Percentiles rank a stretch among this genome's conserved stretches.
These are phyloP conservation scores for Colletotrichum sp. DNA, from an alignment of 2,329 filamentous ascomycete species.

Conservation along the genomic window DNA sequence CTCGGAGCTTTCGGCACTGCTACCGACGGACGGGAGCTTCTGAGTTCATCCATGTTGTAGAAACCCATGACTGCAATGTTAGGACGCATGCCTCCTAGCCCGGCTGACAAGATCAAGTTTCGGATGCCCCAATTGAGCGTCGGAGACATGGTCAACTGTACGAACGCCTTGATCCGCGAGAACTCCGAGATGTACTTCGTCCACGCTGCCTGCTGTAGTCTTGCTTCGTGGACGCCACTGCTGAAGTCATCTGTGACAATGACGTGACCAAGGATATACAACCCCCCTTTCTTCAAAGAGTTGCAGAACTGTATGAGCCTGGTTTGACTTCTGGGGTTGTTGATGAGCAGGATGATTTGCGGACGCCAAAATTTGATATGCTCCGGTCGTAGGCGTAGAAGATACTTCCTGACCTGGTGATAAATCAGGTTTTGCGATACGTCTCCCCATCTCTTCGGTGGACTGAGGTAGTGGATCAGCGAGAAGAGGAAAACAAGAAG, in stretches of 20 bases:
- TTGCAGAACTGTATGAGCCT: constrained; percentile 91
- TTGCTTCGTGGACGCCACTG: constrained; percentile 79
- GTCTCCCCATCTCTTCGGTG: constrained; percentile 89
- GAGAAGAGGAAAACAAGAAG: constrained; percentile 80
- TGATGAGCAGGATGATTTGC: constrained; percentile 84
- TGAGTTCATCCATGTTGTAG: constrained; percentile 80
- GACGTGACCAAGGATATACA: constrained; percentile 88
- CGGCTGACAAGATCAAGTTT: constrained; percentile 82
- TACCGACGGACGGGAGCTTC: constrained; percentile 61
- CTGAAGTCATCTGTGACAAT: constrained; percentile 86
- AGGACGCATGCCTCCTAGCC: constrained; percentile 85
- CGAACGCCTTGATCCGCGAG: constrained; percentile 86
- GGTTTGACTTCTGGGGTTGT: constrained; percentile 81
- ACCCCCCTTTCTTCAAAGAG: constrained; percentile 83
- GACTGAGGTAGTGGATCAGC: constrained; percentile 83
- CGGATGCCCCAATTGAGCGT: constrained; percentile 84
- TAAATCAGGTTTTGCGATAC: constrained; percentile 91
- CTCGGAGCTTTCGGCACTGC: constrained; percentile 58
- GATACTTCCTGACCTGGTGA: constrained; percentile 83
- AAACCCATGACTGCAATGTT: constrained; percentile 86
- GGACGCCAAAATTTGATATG: constrained; percentile 95
- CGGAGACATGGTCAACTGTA: constrained; percentile 85
- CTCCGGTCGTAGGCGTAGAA: constrained; percentile 82
- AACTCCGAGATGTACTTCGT: constrained; percentile 83
- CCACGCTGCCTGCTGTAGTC: constrained; percentile 82